A percentile compares a stretch with the other conserved stretches of the same genome.
These are phyloP conservation scores for Prillingera fragicola DNA, from an alignment of 1,284 basidiomycete genomes.

Conservation along the genomic window DNA sequence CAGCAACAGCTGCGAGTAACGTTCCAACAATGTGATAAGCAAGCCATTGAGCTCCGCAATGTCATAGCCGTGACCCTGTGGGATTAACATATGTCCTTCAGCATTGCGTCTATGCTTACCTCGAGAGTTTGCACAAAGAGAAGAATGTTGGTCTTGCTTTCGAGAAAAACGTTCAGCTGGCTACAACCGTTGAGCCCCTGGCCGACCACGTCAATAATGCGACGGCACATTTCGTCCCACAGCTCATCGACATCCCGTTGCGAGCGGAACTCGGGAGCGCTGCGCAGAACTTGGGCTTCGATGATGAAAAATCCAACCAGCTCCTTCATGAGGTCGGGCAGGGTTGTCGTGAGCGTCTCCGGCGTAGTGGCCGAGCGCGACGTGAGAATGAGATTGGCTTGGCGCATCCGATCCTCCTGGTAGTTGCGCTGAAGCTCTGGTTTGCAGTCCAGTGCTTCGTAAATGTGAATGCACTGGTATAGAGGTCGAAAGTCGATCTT, in stretches of 20 bases:
- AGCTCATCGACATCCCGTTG: constrained; percentile 89
- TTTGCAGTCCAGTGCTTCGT: constrained; percentile 80
- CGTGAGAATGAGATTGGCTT: constrained; percentile 92
- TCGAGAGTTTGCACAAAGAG: constrained; percentile 90
- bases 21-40: constrained; percentile 81
- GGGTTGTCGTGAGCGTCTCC: constrained; percentile 50
- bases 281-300: constrained; percentile 85
- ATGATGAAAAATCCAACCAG: constrained; percentile 99
- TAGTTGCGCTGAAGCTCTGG: constrained; percentile 87
- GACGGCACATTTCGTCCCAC: constrained; percentile 82
- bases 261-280: constrained; percentile 73
- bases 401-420: constrained; percentile 92
- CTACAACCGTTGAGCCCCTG: constrained; percentile 67
- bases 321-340: constrained; percentile 69
- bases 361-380: constrained; percentile 49
- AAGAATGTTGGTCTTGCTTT: constrained; percentile 76
- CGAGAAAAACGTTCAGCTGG: constrained; percentile 76
- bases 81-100: constrained; percentile 9
- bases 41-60: constrained; percentile 77
- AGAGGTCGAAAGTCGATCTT: constrained; percentile 89
- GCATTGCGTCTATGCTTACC: constrained; percentile 54
- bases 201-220: constrained; percentile 71
- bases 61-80: constrained; percentile 76
- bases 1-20: constrained; percentile 78
- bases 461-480: constrained; percentile 96